These are phyloP conservation scores for Colletotrichum magnum DNA, from an alignment of 2,329 filamentous ascomycete genomes.

Conservation along the genomic window DNA sequence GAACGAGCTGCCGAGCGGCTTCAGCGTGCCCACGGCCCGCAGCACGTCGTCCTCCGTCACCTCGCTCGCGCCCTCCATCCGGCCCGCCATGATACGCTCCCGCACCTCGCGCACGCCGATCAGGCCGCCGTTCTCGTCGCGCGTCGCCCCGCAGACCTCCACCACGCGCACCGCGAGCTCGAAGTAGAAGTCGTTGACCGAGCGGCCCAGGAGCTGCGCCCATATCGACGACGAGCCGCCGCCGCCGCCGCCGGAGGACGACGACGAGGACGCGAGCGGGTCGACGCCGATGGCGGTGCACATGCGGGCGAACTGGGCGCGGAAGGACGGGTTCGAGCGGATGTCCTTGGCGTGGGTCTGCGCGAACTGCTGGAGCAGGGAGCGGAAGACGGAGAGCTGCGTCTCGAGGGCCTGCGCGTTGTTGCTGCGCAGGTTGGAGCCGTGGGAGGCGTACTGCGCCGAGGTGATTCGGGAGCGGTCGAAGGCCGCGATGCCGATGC, in stretches of 20 bases:
- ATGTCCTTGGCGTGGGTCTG: conserved; percentile 96
- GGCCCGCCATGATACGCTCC: conserved; percentile 79
- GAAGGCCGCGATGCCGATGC: conserved; percentile 92
- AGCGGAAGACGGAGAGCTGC: conserved; percentile 96
- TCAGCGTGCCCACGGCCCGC: conserved; percentile 87
- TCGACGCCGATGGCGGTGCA: conserved; percentile 97
- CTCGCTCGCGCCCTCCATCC: conserved; percentile 82
- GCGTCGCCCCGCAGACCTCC: conserved; percentile 88
- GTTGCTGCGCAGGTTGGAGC: conserved; percentile 84
- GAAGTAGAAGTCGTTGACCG: conserved; percentile 98
- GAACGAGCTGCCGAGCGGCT: conserved; percentile 90
- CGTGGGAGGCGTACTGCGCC: conserved; percentile 92
- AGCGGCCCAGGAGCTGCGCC: conserved; percentile 91
- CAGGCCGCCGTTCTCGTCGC: conserved; percentile 92
- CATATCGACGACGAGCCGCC: conserved; percentile 79
- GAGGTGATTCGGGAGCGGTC: conserved; percentile 87
- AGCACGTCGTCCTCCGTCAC: conserved; percentile 95
- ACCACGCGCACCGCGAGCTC: conserved; percentile 96
- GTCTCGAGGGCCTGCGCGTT: conserved; percentile 91
- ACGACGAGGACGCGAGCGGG: conserved; percentile 75
- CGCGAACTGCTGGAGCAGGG: conserved; percentile 93
- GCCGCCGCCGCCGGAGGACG: conserved; percentile 53
- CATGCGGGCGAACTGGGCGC: conserved; percentile 98
- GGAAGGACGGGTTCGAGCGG: conserved; percentile 93
- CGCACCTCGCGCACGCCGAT: conserved; percentile 87